A percentile compares a stretch with the other conserved stretches of the same genome.
Evolutionary conservation across 768 basidiomycete genomes (phyloP).

Genomic region (Saitozyma sp.): DNA sequence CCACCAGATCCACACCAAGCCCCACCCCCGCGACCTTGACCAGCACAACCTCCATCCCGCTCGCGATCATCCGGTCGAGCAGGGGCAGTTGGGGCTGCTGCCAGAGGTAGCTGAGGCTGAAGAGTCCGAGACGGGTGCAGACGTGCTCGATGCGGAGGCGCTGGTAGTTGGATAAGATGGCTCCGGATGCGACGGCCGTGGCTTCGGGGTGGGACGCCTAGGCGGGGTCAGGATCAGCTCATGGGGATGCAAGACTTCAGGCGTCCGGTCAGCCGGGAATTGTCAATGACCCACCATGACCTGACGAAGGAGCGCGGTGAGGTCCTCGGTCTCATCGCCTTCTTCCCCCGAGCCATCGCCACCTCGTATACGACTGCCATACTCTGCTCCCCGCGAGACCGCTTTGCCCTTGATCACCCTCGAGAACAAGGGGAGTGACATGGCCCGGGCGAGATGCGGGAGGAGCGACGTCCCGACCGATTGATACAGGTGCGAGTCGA

Average conservation of each 20-base stretch:
- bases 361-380: slow-evolving; percentile 67
- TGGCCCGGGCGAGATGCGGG: slow-evolving; percentile 75
- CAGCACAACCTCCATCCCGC: slow-evolving; percentile 71
- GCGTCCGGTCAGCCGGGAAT: background rate
- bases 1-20: slow-evolving; percentile 72
- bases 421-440: slow-evolving; percentile 82
- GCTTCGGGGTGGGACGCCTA: slow-evolving; percentile 77
- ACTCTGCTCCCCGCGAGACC: slow-evolving; percentile 77
- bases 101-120: slow-evolving; percentile 87
- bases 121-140: slow-evolving; percentile 75
- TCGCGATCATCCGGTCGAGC: slow-evolving; percentile 81
- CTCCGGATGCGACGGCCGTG: slow-evolving; percentile 86
- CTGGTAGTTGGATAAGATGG: slow-evolving; percentile 97
- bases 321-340: slow-evolving; percentile 97
- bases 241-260: background rate
- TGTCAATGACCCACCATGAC: slow-evolving; percentile 67
- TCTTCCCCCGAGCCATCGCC: slow-evolving; percentile 55
- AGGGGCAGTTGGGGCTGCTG: slow-evolving; percentile 85
- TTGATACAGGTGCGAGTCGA: slow-evolving; percentile 97
- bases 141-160: slow-evolving; percentile 97
- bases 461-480: slow-evolving; percentile 98
- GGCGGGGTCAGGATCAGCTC: slow-evolving; percentile 4
- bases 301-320: slow-evolving; percentile 66
- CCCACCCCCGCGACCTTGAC: slow-evolving; percentile 98
- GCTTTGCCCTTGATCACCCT: slow-evolving; percentile 77